phyloP scores from a whole-genome alignment of 257 asterid genomes.

The Nicotiana sylvestris region DNA sequence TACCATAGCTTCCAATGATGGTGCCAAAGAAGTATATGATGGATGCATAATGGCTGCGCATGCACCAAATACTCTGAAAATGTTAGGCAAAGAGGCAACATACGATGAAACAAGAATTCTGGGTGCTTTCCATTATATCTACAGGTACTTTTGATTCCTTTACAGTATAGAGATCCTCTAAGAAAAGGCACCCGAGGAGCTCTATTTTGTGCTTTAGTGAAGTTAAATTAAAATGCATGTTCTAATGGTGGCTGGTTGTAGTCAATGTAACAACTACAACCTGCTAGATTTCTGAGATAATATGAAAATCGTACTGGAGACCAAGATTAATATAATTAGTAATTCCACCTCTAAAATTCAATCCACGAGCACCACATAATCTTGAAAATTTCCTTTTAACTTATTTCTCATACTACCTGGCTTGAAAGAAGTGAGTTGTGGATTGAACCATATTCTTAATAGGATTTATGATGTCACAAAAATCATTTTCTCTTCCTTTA shows the following conservation, averaged over 20 bases:
- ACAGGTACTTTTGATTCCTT: slow-evolving; percentile 34
- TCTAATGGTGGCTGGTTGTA: background rate
- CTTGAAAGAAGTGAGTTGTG: background rate
- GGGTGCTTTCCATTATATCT: slow-evolving; percentile 86
- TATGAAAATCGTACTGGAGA: background rate
- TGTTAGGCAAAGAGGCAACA: slow-evolving; percentile 64
- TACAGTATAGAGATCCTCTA: background rate
- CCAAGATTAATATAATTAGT: background rate
- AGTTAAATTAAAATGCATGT: background rate
- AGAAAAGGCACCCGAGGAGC: background rate
- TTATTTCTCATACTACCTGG: background rate
- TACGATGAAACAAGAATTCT: slow-evolving; percentile 62
- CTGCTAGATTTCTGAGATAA: background rate
- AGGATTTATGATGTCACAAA: background rate
- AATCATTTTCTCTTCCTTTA: slow-evolving; percentile 15
- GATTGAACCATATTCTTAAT: background rate
- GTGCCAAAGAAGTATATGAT: slow-evolving; percentile 45
- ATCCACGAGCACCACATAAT: background rate
- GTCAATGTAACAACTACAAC: background rate
- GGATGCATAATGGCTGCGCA: no score
- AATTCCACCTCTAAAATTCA: background rate
- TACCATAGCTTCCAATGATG: slow-evolving; percentile 42
- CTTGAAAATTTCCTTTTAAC: no score
- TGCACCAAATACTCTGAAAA: slow-evolving; percentile 70
- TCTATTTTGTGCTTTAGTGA: background rate